Evolutionary conservation across 2,329 filamentous ascomycete species (phyloP).

Genomic region (Botryotinia convoluta): DNA sequence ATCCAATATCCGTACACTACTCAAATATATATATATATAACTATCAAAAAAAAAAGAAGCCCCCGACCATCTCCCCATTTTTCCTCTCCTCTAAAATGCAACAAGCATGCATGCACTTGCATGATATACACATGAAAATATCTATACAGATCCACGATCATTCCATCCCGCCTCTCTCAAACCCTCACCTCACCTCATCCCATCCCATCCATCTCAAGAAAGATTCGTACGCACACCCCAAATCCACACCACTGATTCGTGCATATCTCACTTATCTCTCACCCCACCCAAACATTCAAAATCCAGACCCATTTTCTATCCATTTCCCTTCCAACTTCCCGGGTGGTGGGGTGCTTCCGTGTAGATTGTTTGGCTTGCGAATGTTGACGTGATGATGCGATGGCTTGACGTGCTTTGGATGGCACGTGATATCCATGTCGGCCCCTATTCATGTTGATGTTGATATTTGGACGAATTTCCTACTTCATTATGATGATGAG

Average conservation of each 20-base stretch:
- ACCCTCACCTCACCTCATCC: neutral
- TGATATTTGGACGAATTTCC: too few species aligned
- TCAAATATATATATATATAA: neutral
- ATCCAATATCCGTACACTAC: neutral
- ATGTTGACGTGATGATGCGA: neutral
- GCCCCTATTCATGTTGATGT: too few species aligned
- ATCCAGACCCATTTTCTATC: too few species aligned
- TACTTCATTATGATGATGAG: too few species aligned
- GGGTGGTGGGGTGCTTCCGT: neutral
- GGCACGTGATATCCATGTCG: neutral
- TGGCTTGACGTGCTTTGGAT: neutral
- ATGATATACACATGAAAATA: neutral
- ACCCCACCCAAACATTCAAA: too few species aligned
- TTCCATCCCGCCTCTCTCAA: neutral
- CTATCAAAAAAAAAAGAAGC: neutral
- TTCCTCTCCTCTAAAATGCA: neutral
- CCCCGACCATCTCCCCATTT: neutral
- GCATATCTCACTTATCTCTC: too few species aligned
- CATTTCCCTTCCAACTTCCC: too few species aligned
- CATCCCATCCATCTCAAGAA: neutral
- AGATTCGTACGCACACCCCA: neutral
- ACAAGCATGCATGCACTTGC: neutral
- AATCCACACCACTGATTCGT: neutral
- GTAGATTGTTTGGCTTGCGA: neutral
- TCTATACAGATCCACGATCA: neutral